Evolutionary conservation across 2,329 filamentous ascomycete genomes (phyloP).

Genomic region (Hypoxylon sp.): DNA sequence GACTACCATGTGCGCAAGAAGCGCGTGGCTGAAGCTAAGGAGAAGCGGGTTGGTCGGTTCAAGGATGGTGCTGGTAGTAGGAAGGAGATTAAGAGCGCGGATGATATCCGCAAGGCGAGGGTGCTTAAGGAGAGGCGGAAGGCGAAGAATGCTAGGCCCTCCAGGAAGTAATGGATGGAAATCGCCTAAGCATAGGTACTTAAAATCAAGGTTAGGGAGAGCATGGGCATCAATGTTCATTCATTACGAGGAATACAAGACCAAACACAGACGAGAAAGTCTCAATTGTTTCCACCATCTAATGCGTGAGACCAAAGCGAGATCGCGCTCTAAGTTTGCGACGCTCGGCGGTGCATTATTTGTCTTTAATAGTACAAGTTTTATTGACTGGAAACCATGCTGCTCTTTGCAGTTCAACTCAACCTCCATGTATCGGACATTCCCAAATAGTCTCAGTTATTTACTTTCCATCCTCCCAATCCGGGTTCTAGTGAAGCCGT

Average conservation of each 20-base stretch:
- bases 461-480: slow-evolving; percentile 68
- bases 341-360: slow-evolving; percentile 37
- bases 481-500: slow-evolving; percentile 63
- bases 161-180: slow-evolving; percentile 66
- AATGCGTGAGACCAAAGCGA: slow-evolving; percentile 32
- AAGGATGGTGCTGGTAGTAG: slow-evolving; percentile 76
- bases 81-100: slow-evolving; percentile 82
- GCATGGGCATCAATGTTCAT: slow-evolving; percentile 5
- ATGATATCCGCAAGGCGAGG: slow-evolving; percentile 88
- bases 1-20: slow-evolving; percentile 94
- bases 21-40: slow-evolving; percentile 87
- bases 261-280: slow-evolving; percentile 7
- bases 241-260: slow-evolving; percentile 22
- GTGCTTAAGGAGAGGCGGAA: slow-evolving; percentile 80
- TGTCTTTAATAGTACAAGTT: slow-evolving; percentile 49
- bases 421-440: background rate
- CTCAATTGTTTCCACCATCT: slow-evolving; percentile 36
- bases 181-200: background rate
- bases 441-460: background rate
- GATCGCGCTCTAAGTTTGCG: slow-evolving; percentile 31
- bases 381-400: slow-evolving; percentile 15
- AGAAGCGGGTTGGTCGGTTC: slow-evolving; percentile 84
- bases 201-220: slow-evolving; percentile 6
- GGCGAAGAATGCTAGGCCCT: slow-evolving; percentile 90
- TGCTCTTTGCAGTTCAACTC: slow-evolving; percentile 6